Base-by-base conservation (phyloP, 2,329 filamentous ascomycete species). In the Davidsoniella virescens region DNA sequence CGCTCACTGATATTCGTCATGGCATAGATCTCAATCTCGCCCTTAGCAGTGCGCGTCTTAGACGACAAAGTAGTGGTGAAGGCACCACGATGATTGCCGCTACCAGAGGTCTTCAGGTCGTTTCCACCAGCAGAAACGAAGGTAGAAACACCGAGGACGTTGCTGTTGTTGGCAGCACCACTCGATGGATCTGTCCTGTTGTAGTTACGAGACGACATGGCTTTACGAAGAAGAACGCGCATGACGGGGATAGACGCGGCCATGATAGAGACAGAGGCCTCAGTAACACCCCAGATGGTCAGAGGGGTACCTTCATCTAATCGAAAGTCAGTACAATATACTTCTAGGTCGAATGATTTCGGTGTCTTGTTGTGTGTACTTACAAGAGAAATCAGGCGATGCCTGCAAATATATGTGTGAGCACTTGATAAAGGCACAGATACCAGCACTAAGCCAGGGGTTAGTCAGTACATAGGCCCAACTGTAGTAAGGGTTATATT, bases 191-290 rank as follows among this genome's bases (percentile, higher is more conserved):
- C 39, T 7, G 47, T 49, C 16, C 29, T 39, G 44, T 40, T 43
- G 52, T 47, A 47, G 45, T 47, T 47, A 2, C 45, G 45, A 4
- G 45, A 47, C 7, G 45, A 47, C 45, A 49, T 45, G 42, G 54
- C 53, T 33, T 54, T 45, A 26, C 54, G 54, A 20, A 55, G 18
- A n/a, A 57, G 50, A n/a, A 56, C 53, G 37, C 57, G 57, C 12
- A 58, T 52, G 46, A 57, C 50, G 10, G 57, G 57, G 38, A 58
- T 56, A 10, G 55, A 58, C 8, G 56, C 53, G 25, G 56, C 56
- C 45, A 57, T 55, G 23, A 57, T 53, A 39, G 56, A 56, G 9
- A 52, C 38, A 20, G 54, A 20, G 18, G 50, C 45, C 42, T 57
- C 56, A 33, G 53, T 48, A 9, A 50, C 41, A 5, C 50, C 53